phyloP scores from a whole-genome alignment of 352 stramenopile genomes.

The Pythium rishiriense region DNA sequence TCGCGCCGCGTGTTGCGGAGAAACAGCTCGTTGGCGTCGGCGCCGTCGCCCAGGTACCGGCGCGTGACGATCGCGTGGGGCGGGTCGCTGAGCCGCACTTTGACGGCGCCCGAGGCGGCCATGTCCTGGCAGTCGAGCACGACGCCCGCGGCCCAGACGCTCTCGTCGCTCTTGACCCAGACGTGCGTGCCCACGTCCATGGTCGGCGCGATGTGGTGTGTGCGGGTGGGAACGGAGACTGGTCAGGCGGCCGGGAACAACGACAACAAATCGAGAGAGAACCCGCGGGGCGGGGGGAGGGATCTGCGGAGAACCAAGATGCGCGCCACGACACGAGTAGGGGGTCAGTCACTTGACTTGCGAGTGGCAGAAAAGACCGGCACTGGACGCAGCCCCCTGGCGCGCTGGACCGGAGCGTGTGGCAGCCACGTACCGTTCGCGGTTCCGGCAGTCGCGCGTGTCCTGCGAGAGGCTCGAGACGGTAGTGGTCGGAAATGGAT shows the following conservation, averaged over 20 bases:
- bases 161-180: conserved; percentile 68
- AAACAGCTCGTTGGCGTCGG: conserved; percentile 53
- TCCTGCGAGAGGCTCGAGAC: not conserved
- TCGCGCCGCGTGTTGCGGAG: conserved; percentile 66
- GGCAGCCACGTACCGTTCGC: not conserved
- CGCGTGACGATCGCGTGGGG: conserved; percentile 43
- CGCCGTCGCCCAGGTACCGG: conserved; percentile 31
- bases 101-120: conserved; percentile 35
- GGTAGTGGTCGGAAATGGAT: too few species aligned
- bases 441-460: not conserved
- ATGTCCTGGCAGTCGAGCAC: conserved; percentile 69
- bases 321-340: too few species aligned
- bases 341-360: conserved; percentile 14
- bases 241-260: too few species aligned
- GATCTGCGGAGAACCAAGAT: too few species aligned
- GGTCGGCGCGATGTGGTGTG: not conserved
- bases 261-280: too few species aligned
- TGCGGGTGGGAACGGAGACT: not conserved
- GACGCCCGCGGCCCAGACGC: conserved; percentile 66
- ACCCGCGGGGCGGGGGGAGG: too few species aligned
- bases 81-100: conserved; percentile 45
- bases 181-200: conserved; percentile 87
- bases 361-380: too few species aligned
- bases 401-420: not conserved
- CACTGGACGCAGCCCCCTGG: too few species aligned